Percentiles rank a stretch among this genome's conserved stretches.
phyloP scores from a whole-genome alignment of 1,284 basidiomycete species.

The Irpex lacteus region DNA sequence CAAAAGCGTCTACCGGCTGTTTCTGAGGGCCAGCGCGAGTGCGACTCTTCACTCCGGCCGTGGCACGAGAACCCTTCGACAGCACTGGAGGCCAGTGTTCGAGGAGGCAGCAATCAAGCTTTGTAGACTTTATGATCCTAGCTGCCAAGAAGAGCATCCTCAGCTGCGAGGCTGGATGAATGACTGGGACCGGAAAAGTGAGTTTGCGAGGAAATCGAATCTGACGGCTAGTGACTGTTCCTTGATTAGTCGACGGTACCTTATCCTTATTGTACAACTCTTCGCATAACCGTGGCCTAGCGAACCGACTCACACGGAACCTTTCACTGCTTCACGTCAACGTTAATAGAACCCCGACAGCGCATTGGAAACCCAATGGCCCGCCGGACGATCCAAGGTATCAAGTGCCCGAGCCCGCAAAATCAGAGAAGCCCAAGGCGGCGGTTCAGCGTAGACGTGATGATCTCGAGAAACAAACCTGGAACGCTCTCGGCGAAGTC shows the following conservation, averaged over 20 bases:
- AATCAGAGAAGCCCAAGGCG: neutral
- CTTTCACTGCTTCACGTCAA: neutral
- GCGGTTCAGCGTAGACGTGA: neutral
- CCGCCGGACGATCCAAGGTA: neutral
- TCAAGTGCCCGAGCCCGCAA: neutral
- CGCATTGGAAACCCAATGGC: neutral
- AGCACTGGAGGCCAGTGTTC: slow-evolving; percentile 56
- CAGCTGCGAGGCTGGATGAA: slow-evolving; percentile 41
- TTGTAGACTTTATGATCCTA: slow-evolving; percentile 35
- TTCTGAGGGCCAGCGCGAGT: slow-evolving; percentile 51
- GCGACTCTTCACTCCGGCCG: slow-evolving; percentile 58
- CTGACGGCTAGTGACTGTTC: neutral
- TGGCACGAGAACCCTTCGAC: slow-evolving; percentile 39
- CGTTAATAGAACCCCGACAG: neutral
- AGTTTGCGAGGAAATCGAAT: slow-evolving; percentile 9
- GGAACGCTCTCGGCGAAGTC: slow-evolving; percentile 42
- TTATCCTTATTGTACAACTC: slow-evolving; percentile 53
- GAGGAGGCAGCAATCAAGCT: slow-evolving; percentile 47
- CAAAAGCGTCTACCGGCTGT: slow-evolving; percentile 60
- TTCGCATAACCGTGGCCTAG: slow-evolving; percentile 53
- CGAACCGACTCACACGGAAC: slow-evolving; percentile 56
- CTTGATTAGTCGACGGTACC: slow-evolving; percentile 51
- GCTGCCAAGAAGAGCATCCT: slow-evolving; percentile 26
- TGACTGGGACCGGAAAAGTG: slow-evolving; percentile 42
- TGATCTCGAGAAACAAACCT: slow-evolving; percentile 28